phyloP scores from a whole-genome alignment of 768 basidiomycete species.

The Amanita polypyramis region DNA sequence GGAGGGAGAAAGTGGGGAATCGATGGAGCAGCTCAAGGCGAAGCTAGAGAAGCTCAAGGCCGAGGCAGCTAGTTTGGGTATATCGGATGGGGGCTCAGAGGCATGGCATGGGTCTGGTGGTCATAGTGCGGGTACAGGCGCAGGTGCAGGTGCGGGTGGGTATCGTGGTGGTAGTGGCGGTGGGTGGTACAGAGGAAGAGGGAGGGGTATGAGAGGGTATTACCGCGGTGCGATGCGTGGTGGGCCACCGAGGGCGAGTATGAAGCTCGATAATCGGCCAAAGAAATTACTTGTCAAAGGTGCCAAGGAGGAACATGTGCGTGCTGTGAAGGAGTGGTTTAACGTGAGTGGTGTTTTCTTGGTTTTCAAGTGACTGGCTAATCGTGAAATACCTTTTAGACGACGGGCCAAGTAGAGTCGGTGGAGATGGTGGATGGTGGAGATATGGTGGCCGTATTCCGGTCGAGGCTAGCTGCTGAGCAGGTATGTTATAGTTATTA shows the following conservation, averaged over 20 bases:
- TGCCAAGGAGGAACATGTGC: constrained; percentile 36
- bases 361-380: neutral
- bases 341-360: constrained; percentile 36
- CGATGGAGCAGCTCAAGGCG: constrained; percentile 61
- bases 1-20: constrained; percentile 34
- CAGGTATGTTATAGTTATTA: constrained; percentile 34
- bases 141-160: constrained; percentile 24
- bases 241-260: constrained; percentile 48
- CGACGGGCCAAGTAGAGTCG: constrained; percentile 60
- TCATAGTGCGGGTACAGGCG: constrained; percentile 9
- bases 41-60: constrained; percentile 69
- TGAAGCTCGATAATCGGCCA: constrained; percentile 88
- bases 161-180: too few species aligned
- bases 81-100: constrained; percentile 20
- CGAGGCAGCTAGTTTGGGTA: constrained; percentile 73
- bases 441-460: constrained; percentile 60
- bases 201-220: constrained; percentile 47
- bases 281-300: constrained; percentile 72
- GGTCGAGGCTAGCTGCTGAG: constrained; percentile 63
- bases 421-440: constrained; percentile 44
- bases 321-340: constrained; percentile 73
- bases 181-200: constrained; percentile 54
- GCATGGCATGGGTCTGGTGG: too few species aligned
- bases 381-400: constrained; percentile 19
- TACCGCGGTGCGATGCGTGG: constrained; percentile 58